A percentile compares a stretch with the other conserved stretches of the same genome.
Conservation (phyloP, 768 basidiomycete genomes). For the Tricholoma furcatifolium region DNA sequence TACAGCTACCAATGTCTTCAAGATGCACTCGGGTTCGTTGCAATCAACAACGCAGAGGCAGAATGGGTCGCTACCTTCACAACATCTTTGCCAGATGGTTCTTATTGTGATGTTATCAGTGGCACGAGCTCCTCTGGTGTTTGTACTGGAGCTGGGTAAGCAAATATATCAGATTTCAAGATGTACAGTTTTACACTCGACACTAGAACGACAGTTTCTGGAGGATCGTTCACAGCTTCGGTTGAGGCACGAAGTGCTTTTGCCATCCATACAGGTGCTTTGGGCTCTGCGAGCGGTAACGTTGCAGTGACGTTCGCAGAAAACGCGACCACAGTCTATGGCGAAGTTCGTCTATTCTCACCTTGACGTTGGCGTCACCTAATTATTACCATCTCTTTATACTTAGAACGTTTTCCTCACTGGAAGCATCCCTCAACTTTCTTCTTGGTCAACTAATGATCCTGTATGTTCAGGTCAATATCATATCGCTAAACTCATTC, state of each 20-base stretch:
- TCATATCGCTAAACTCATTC: neutral
- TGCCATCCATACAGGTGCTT: slow-evolving; percentile 52
- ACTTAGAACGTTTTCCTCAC: slow-evolving; percentile 58
- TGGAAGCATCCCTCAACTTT: slow-evolving; percentile 55
- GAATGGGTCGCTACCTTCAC: slow-evolving; percentile 55
- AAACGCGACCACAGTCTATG: slow-evolving; percentile 53
- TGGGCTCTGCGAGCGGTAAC: slow-evolving; percentile 20
- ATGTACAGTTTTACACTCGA: neutral
- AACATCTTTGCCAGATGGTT: slow-evolving; percentile 55
- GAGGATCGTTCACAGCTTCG: slow-evolving; percentile 48
- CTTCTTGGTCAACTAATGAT: slow-evolving; percentile 46
- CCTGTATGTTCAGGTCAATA: slow-evolving; percentile 33
- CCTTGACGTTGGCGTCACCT: neutral
- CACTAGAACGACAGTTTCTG: slow-evolving; percentile 46
- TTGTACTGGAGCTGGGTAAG: slow-evolving; percentile 55
- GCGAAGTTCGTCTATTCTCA: slow-evolving; percentile 39
- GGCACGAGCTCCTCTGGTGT: slow-evolving; percentile 37
- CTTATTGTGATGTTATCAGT: slow-evolving; percentile 65
- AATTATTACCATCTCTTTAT: neutral
- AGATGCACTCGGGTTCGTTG: slow-evolving; percentile 61
- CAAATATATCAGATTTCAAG: neutral
- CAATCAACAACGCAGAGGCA: slow-evolving; percentile 63
- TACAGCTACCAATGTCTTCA: neutral
- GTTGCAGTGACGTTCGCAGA: slow-evolving; percentile 51
- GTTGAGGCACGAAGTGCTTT: slow-evolving; percentile 52